These are phyloP conservation scores for Boletus coccyginus DNA, from an alignment of 768 basidiomycete species.

Conservation along the genomic window DNA sequence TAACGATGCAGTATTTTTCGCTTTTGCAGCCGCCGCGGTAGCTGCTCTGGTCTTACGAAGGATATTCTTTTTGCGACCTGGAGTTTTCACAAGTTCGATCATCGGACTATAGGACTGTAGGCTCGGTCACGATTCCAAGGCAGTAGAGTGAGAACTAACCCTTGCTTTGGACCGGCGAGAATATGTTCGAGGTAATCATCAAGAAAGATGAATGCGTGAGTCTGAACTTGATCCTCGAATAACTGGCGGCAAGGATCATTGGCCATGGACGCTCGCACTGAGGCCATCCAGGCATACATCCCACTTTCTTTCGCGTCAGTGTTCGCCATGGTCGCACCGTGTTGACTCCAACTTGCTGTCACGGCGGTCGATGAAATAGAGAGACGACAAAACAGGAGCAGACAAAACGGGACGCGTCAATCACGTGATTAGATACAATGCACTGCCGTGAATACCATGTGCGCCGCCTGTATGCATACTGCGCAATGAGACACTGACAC, in stretches of 20 bases:
- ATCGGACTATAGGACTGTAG: slow-evolving; percentile 47
- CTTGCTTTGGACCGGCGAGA: slow-evolving; percentile 60
- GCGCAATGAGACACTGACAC: neutral
- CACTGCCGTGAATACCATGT: neutral
- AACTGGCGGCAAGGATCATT: slow-evolving; percentile 68
- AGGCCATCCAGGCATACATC: slow-evolving; percentile 67
- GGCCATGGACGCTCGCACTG: slow-evolving; percentile 64
- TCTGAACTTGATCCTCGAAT: slow-evolving; percentile 72
- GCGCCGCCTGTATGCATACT: too few species aligned
- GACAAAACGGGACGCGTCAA: slow-evolving; percentile 23
- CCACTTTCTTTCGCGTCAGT: slow-evolving; percentile 32
- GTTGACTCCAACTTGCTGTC: neutral
- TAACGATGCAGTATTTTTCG: slow-evolving; percentile 38
- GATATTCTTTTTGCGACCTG: slow-evolving; percentile 64
- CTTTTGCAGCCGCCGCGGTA: slow-evolving; percentile 40
- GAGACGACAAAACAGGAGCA: slow-evolving; percentile 16
- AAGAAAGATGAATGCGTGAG: slow-evolving; percentile 75
- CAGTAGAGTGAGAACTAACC: slow-evolving; percentile 41
- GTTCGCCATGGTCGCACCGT: slow-evolving; percentile 7
- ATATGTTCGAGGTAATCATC: slow-evolving; percentile 76
- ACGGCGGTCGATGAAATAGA: neutral
- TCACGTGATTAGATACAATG: slow-evolving; percentile 25
- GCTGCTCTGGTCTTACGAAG: slow-evolving; percentile 49
- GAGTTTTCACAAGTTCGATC: slow-evolving; percentile 82
- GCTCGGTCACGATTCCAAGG: neutral